Evolutionary conservation across 2,329 filamentous ascomycete species (phyloP).

Genomic region (Sporothrix humicola): DNA sequence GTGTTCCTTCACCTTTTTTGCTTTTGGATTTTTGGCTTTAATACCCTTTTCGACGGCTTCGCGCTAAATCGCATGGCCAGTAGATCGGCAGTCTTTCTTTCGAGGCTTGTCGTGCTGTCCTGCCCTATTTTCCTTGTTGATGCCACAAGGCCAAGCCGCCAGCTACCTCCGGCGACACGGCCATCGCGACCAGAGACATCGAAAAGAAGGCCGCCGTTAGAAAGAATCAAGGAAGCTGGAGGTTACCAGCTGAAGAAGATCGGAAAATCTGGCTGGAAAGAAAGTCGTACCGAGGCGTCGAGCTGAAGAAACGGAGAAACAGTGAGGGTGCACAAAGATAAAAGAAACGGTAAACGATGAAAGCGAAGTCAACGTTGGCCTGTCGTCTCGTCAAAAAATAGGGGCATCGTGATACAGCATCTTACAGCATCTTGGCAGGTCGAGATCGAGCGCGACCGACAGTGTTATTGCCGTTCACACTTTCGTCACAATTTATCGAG

Average conservation of each 20-base stretch:
- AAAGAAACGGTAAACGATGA: not conserved
- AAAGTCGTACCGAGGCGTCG: not conserved
- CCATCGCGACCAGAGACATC: not conserved
- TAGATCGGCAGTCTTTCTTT: not conserved
- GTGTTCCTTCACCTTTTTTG: not conserved
- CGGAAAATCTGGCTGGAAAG: not conserved
- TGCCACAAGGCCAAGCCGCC: not conserved
- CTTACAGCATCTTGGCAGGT: slow-evolving; percentile 11
- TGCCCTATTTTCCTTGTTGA: not conserved
- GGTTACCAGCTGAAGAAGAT: not conserved
- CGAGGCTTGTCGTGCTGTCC: not conserved
- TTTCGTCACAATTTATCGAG: no score
- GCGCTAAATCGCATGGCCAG: not conserved
- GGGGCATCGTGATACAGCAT: slow-evolving; percentile 16
- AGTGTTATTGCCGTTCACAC: no score
- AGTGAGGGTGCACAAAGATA: not conserved
- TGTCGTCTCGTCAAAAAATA: slow-evolving; percentile 1
- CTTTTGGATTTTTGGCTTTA: no score
- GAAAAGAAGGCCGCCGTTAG: no score
- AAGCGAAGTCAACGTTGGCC: not conserved
- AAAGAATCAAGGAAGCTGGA: no score
- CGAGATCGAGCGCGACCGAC: not conserved
- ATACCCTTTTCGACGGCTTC: not conserved
- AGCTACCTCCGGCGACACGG: not conserved
- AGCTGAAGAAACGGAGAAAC: slow-evolving; percentile 5